phyloP scores from a whole-genome alignment of 2,329 filamentous ascomycete species.

The Fusarium sp. region DNA sequence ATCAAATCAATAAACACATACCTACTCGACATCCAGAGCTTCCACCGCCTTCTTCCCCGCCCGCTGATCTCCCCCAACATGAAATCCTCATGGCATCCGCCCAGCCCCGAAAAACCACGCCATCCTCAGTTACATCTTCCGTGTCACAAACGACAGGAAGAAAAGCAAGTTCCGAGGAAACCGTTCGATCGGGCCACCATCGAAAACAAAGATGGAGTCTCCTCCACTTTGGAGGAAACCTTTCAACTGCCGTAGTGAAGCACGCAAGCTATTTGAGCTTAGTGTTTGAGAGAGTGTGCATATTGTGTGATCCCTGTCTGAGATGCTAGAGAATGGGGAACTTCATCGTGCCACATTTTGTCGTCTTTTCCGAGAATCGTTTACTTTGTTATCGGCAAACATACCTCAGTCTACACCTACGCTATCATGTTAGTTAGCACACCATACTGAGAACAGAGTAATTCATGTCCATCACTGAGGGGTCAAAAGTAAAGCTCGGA shows the following conservation, averaged over 20 bases:
- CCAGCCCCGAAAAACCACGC: constrained; percentile 16
- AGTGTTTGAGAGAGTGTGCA: not conserved
- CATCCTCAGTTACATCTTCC: not conserved
- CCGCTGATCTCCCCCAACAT: constrained; percentile 24
- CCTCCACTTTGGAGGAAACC: not conserved
- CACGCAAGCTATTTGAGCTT: not conserved
- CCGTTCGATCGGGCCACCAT: constrained; percentile 7
- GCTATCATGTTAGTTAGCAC: not conserved
- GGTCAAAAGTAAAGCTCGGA: not conserved
- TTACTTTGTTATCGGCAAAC: not conserved
- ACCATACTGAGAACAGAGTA: not conserved
- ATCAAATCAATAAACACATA: not conserved
- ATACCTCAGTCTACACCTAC: not conserved
- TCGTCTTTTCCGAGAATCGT: not conserved
- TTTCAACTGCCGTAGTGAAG: not conserved
- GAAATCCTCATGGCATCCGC: constrained; percentile 17
- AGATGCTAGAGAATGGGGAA: not conserved
- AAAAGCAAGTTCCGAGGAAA: constrained; percentile 13
- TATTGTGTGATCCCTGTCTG: not conserved
- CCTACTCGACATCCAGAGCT: not conserved
- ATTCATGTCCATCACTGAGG: not conserved
- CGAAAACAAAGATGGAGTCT: not conserved
- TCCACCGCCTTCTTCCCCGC: constrained; percentile 1
- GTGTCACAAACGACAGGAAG: not conserved
- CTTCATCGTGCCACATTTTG: not conserved